A percentile compares a stretch with the other conserved stretches of the same genome.
Conservation (phyloP, 768 basidiomycete genomes). For the Boletus pseudo-olivaceus region DNA sequence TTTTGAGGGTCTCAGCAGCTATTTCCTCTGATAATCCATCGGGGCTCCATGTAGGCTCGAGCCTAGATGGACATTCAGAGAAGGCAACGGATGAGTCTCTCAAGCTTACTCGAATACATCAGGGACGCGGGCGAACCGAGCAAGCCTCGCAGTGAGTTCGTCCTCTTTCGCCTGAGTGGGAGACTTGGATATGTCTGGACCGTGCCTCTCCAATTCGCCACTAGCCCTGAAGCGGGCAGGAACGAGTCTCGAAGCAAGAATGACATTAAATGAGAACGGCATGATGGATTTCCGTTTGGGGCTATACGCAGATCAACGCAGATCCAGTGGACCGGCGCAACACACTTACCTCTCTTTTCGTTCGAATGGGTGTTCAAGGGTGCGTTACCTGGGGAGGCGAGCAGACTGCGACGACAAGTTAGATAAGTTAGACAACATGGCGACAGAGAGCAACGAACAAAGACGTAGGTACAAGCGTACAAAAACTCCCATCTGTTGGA, state of each 20-base stretch:
- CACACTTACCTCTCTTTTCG: conserved; percentile 13
- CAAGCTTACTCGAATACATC: conserved; percentile 25
- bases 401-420: conserved; percentile 21
- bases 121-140: conserved; percentile 26
- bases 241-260: conserved; percentile 21
- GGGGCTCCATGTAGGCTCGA: conserved; percentile 26
- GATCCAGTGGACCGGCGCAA: not conserved
- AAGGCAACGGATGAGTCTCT: not conserved
- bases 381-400: conserved; percentile 28
- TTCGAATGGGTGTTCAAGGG: conserved; percentile 20
- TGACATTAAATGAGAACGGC: conserved; percentile 18
- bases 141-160: conserved; percentile 21
- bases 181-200: conserved; percentile 23
- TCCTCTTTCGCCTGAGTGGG: conserved; percentile 14
- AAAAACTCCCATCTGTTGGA: conserved; percentile 35
- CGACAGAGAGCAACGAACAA: conserved; percentile 17
- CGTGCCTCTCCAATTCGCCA: conserved; percentile 16
- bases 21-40: conserved; percentile 23
- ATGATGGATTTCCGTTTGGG: conserved; percentile 16
- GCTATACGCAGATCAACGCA: conserved; percentile 10
- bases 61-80: conserved; percentile 12
- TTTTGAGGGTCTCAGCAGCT: conserved; percentile 15
- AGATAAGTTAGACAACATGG: conserved; percentile 1
- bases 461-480: conserved; percentile 28
- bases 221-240: conserved; percentile 21